Conservation (phyloP, 164 flowering plant species). For the Vitis labrusca region DNA sequence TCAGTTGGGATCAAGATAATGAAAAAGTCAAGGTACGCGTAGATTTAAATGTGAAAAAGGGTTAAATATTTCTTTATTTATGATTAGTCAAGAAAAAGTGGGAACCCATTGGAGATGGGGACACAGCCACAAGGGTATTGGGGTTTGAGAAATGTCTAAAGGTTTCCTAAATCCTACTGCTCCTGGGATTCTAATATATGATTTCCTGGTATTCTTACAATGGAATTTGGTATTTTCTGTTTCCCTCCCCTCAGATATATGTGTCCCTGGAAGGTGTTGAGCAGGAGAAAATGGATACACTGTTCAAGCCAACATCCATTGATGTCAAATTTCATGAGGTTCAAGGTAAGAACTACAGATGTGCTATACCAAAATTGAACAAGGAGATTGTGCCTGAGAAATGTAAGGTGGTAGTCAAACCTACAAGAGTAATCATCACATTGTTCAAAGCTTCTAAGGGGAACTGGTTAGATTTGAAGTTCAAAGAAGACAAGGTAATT, state of each 20-base stretch:
- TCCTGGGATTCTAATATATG: neutral
- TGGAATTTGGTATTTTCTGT: neutral
- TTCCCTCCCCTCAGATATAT: conserved; percentile 47
- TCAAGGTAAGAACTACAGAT: conserved; percentile 82
- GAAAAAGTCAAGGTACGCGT: conserved; percentile 79
- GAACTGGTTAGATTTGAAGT: conserved; percentile 84
- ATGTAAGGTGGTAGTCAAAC: conserved; percentile 76
- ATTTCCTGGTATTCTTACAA: neutral
- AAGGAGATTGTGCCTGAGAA: conserved; percentile 81
- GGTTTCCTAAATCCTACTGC: neutral
- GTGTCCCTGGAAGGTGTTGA: conserved; percentile 77
- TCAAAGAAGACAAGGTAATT: conserved; percentile 90
- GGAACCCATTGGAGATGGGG: too few species aligned
- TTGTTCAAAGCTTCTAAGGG: conserved; percentile 82
- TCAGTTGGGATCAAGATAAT: conserved; percentile 96
- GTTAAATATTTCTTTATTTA: too few species aligned
- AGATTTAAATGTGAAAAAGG: too few species aligned
- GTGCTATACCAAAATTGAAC: conserved; percentile 74
- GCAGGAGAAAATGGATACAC: conserved; percentile 70
- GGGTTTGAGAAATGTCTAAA: too few species aligned
- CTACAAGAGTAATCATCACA: conserved; percentile 65
- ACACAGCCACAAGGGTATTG: too few species aligned
- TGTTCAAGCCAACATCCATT: conserved; percentile 63
- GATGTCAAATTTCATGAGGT: conserved; percentile 86
- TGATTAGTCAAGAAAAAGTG: too few species aligned